A percentile compares a stretch with the other conserved stretches of the same genome.
These are phyloP conservation scores for Taiwanofungus camphoratus DNA, from an alignment of 1,284 basidiomycete species.

Conservation along the genomic window DNA sequence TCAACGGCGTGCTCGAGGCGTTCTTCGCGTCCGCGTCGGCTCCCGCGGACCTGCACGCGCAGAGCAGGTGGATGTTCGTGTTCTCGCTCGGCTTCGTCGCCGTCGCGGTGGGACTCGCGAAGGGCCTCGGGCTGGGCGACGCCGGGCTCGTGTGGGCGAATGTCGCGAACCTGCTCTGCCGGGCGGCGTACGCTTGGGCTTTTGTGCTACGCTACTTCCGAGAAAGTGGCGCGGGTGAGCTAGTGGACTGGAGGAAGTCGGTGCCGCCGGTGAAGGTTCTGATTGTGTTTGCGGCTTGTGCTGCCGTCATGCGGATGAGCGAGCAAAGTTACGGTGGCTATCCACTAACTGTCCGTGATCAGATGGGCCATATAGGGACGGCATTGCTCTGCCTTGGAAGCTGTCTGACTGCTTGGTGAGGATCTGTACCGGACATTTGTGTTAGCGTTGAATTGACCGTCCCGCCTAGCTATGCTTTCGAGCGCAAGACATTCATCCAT, in stretches of 20 bases:
- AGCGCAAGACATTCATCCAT: slow-evolving; percentile 11
- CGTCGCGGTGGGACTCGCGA: slow-evolving; percentile 43
- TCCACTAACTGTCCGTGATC: slow-evolving; percentile 20
- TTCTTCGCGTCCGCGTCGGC: slow-evolving; percentile 79
- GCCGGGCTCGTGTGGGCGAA: slow-evolving; percentile 74
- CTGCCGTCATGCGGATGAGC: slow-evolving; percentile 25
- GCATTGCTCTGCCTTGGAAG: slow-evolving; percentile 21
- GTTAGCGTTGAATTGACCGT: background rate
- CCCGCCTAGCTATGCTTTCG: slow-evolving; percentile 14
- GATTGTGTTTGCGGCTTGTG: slow-evolving; percentile 22
- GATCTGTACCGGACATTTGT: too few species aligned
- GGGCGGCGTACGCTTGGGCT: slow-evolving; percentile 49
- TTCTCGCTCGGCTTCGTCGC: slow-evolving; percentile 61
- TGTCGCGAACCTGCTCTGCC: slow-evolving; percentile 53
- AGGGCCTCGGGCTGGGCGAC: slow-evolving; percentile 52
- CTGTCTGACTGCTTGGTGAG: slow-evolving; percentile 29
- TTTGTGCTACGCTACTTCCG: slow-evolving; percentile 26
- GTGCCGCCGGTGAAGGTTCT: slow-evolving; percentile 26
- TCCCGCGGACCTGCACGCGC: slow-evolving; percentile 53
- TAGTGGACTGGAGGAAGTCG: slow-evolving; percentile 18
- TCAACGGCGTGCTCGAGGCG: slow-evolving; percentile 87
- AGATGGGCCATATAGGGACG: slow-evolving; percentile 25
- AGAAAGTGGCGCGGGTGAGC: slow-evolving; percentile 12
- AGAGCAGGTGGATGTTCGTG: slow-evolving; percentile 65
- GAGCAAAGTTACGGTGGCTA: slow-evolving; percentile 13